phyloP scores from a whole-genome alignment of 1,284 basidiomycete genomes.

The Moniliella sp. region DNA sequence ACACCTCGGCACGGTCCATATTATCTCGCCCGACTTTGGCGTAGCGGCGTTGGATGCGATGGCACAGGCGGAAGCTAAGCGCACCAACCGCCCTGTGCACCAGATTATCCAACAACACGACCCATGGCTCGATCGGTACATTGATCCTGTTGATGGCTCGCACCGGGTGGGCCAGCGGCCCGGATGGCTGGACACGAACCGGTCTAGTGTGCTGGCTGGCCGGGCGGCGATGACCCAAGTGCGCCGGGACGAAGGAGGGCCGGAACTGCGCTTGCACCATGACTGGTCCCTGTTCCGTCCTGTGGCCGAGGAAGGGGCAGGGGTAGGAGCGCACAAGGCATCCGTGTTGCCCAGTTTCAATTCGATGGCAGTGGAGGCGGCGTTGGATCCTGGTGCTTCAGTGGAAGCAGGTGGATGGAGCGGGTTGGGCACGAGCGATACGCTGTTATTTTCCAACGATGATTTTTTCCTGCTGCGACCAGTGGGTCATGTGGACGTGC shows the following conservation, averaged over 20 bases:
- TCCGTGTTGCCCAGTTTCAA: conserved; percentile 16
- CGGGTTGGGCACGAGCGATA: conserved; percentile 7
- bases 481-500: conserved; percentile 6
- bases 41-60: conserved; percentile 1
- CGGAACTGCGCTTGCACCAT: conserved; percentile 11
- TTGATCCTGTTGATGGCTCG: background rate
- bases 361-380: conserved; percentile 13
- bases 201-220: background rate
- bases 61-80: no score
- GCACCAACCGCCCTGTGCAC: no score
- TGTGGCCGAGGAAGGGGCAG: no score
- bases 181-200: background rate
- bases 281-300: conserved; percentile 16
- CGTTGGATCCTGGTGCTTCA: conserved; percentile 8
- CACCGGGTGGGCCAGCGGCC: background rate
- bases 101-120: no score
- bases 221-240: no score
- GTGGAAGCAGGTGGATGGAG: no score
- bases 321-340: background rate
- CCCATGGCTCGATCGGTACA: no score
- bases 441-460: conserved; percentile 13
- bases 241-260: no score
- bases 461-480: conserved; percentile 14
- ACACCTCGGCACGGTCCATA: conserved; percentile 8
- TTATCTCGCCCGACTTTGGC: conserved; percentile 15